Evolutionary conservation across 345 rosid species (phyloP).

Genomic region (Carallia brachiata): DNA sequence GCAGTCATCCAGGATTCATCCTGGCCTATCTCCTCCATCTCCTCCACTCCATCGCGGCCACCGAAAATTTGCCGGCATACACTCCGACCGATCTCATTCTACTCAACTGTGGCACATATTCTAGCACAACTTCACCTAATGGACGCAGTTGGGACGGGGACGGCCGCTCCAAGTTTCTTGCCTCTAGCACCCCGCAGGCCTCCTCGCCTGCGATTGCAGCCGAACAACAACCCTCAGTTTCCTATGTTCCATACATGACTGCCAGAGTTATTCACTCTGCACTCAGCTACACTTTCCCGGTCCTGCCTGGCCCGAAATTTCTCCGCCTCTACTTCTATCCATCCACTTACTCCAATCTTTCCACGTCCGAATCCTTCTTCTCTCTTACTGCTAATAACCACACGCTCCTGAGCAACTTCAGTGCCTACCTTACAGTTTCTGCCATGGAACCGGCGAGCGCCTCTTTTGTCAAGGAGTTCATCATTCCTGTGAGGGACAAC

Average conservation of each 20-base stretch:
- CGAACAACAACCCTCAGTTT: background rate
- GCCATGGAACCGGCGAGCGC: background rate
- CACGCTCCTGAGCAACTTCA: constrained; percentile 14
- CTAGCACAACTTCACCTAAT: background rate
- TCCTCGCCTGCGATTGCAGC: constrained; percentile 1
- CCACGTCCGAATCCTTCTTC: background rate
- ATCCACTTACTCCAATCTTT: background rate
- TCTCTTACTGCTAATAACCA: background rate
- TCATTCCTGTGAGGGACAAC: background rate
- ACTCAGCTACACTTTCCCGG: constrained; percentile 33
- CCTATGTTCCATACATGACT: constrained; percentile 11
- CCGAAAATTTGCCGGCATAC: background rate
- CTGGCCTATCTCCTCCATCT: background rate
- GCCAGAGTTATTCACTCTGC: constrained; percentile 21
- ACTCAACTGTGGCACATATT: constrained; percentile 23
- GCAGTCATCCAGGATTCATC: background rate
- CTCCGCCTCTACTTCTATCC: constrained; percentile 26
- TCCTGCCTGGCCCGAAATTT: constrained; percentile 36
- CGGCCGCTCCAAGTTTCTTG: constrained; percentile 11
- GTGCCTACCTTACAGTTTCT: constrained; percentile 5
- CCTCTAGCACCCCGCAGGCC: background rate
- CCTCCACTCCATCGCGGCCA: background rate
- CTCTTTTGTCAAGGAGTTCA: background rate
- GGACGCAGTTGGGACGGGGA: constrained; percentile 30
- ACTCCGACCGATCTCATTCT: constrained; percentile 9